These are phyloP conservation scores for Auricularia cornea DNA, from an alignment of 768 basidiomycete genomes.

Conservation along the genomic window DNA sequence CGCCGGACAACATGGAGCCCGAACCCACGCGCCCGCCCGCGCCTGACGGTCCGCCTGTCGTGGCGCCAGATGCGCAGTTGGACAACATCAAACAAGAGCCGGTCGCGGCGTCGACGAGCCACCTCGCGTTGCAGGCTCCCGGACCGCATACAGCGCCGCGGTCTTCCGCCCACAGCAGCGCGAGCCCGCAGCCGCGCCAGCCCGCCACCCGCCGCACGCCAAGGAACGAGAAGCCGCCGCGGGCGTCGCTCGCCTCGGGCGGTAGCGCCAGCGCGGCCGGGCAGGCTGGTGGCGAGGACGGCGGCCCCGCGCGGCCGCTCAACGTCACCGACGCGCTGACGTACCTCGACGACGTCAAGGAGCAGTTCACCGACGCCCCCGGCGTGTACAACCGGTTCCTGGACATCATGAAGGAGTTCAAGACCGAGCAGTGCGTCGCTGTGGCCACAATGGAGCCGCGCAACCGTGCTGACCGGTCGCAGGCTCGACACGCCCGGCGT, in stretches of 20 bases:
- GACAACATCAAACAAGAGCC: no score
- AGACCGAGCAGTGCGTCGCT: slow-evolving; percentile 74
- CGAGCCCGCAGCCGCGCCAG: not conserved
- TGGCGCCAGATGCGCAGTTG: no score
- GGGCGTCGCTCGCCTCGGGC: not conserved
- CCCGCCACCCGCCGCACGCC: not conserved
- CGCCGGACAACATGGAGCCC: no score
- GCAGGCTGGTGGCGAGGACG: not conserved
- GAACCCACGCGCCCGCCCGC: no score
- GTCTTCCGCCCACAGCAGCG: not conserved
- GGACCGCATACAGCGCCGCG: not conserved
- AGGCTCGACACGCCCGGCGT: slow-evolving; percentile 98
- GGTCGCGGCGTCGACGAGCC: not conserved
- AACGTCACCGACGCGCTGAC: slow-evolving; percentile 91
- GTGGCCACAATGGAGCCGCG: not conserved
- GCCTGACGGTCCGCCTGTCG: no score
- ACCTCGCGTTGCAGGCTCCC: not conserved
- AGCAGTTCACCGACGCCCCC: slow-evolving; percentile 80
- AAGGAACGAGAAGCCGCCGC: not conserved
- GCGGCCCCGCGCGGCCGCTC: slow-evolving; percentile 46
- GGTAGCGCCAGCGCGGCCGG: not conserved
- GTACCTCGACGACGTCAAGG: slow-evolving; percentile 91
- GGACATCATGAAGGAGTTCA: slow-evolving; percentile 99
- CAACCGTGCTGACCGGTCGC: slow-evolving; percentile 4
- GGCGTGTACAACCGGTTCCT: slow-evolving; percentile 92